A percentile compares a stretch with the other conserved stretches of the same genome.
Conservation (phyloP, 2,329 filamentous ascomycete species). For the Fusarium sp. region DNA sequence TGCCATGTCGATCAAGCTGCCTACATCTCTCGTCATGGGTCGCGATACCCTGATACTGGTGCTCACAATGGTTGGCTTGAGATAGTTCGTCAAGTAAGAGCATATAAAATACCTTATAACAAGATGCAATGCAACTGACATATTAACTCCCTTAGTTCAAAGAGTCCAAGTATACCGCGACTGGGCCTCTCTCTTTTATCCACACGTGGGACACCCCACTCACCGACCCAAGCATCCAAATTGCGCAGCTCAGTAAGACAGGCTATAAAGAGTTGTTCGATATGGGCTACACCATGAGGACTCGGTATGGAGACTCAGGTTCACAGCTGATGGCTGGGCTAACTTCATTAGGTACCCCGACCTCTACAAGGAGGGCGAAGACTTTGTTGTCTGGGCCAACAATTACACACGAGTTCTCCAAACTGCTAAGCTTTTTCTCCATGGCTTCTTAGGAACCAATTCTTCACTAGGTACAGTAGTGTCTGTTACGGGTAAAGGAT, state of each 20-base stretch:
- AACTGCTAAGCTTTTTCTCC: conserved; percentile 71
- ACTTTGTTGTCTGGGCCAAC: conserved; percentile 74
- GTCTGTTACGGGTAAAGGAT: conserved; percentile 68
- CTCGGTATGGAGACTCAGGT: conserved; percentile 47
- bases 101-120: rapidly evolving
- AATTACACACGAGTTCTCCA: conserved; percentile 74
- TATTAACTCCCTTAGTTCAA: conserved; percentile 59
- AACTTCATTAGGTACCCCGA: conserved; percentile 56
- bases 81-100: conserved; percentile 57
- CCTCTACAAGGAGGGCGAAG: conserved; percentile 62
- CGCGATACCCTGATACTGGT: conserved; percentile 71
- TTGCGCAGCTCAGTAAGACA: conserved; percentile 69
- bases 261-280: conserved; percentile 72
- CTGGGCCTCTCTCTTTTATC: conserved; percentile 67
- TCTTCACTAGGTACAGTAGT: conserved; percentile 67
- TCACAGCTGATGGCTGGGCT: rapidly evolving
- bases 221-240: conserved; percentile 65
- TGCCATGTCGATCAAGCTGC: conserved; percentile 72
- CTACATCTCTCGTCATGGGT: conserved; percentile 72
- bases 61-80: conserved; percentile 69
- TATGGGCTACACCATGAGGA: conserved; percentile 65
- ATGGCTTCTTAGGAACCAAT: conserved; percentile 70
- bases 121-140: neutral
- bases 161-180: conserved; percentile 64
- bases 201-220: conserved; percentile 69